Evolutionary conservation across 441 rosid species (phyloP).

Genomic region (Adansonia madagascariensis): DNA sequence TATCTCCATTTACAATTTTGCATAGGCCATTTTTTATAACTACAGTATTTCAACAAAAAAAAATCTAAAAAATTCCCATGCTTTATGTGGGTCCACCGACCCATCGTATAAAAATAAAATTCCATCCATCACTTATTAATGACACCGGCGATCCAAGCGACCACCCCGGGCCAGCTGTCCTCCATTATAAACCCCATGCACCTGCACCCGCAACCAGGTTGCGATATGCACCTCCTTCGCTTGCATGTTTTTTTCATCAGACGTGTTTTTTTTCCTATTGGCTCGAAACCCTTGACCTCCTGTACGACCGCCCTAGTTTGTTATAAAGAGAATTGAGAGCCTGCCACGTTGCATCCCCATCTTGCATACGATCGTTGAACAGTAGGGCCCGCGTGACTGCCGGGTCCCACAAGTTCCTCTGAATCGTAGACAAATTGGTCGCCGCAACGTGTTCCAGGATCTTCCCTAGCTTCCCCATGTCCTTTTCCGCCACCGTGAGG

Average conservation of each 20-base stretch:
- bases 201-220: slow-evolving; percentile 32
- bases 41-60: background rate
- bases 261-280: slow-evolving; percentile 35
- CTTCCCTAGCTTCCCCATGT: slow-evolving; percentile 55
- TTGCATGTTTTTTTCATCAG: slow-evolving; percentile 15
- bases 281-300: slow-evolving; percentile 40
- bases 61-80: background rate
- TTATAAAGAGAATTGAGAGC: slow-evolving; percentile 52
- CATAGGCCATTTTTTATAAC: background rate
- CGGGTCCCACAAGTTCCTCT: slow-evolving; percentile 62
- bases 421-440: slow-evolving; percentile 68
- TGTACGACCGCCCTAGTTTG: slow-evolving; percentile 52
- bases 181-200: slow-evolving; percentile 32
- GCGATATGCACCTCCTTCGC: slow-evolving; percentile 26
- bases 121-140: background rate
- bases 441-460: slow-evolving; percentile 79
- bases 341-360: slow-evolving; percentile 96
- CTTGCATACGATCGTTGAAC: slow-evolving; percentile 47
- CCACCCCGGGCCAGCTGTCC: slow-evolving; percentile 48
- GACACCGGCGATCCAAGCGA: background rate
- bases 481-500: slow-evolving; percentile 75
- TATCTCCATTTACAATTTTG: background rate
- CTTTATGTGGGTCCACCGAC: slow-evolving; percentile 22
- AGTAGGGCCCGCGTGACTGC: slow-evolving; percentile 59
- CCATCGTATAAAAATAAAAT: background rate